Evolutionary conservation across 169 alveolate species (phyloP).

Genomic region (Hepatocystis sp.): DNA sequence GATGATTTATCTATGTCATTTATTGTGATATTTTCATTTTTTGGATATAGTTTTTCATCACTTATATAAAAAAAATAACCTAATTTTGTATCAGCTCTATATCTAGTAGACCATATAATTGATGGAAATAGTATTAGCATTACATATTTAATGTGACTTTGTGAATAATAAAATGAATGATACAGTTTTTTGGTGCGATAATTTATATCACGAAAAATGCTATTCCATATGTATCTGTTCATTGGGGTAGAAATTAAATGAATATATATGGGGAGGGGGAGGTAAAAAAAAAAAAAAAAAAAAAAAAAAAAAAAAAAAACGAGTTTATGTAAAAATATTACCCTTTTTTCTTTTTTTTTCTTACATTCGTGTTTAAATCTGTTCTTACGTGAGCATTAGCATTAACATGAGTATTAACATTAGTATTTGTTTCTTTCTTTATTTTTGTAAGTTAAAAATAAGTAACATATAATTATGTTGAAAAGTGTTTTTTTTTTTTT

Average conservation of each 20-base stretch:
- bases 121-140: slow-evolving; percentile 87
- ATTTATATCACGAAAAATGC: slow-evolving; percentile 79
- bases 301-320: too few species aligned
- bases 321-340: too few species aligned
- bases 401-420: too few species aligned
- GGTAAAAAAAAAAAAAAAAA: background rate
- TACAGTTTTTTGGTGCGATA: slow-evolving; percentile 85
- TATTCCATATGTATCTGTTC: slow-evolving; percentile 68
- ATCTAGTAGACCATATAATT: slow-evolving; percentile 86
- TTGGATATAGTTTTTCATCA: slow-evolving; percentile 63
- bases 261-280: too few species aligned
- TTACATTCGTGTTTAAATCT: too few species aligned
- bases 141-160: slow-evolving; percentile 88
- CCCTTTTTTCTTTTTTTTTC: too few species aligned
- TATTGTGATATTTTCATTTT: background rate
- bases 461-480: too few species aligned
- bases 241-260: too few species aligned
- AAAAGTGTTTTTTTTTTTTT: too few species aligned
- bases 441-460: too few species aligned
- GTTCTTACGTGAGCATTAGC: too few species aligned
- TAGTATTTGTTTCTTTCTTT: too few species aligned
- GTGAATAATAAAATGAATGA: slow-evolving; percentile 89
- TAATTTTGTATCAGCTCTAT: slow-evolving; percentile 88
- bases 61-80: slow-evolving; percentile 85
- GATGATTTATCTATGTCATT: background rate